Base-by-base conservation (phyloP, 345 rosid species). In the Triadica sebifera region DNA sequence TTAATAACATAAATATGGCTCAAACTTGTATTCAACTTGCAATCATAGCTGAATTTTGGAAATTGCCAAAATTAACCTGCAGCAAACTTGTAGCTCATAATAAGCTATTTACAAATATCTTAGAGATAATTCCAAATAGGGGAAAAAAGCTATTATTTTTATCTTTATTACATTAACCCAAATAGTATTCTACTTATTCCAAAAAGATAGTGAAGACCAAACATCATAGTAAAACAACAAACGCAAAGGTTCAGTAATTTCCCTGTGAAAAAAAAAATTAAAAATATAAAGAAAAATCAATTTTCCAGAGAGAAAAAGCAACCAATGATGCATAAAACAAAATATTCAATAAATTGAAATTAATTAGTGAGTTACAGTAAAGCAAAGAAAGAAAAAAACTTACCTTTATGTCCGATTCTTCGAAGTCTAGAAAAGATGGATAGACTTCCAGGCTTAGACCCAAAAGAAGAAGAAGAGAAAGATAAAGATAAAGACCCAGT, bases 381-480 rank as follows among this genome's bases (percentile, higher is more conserved):
- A 25, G 9, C 17, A 4, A 17, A 24, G 16, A 60, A 6, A 59
- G 59, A 9, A 13, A 63, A 34, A 46, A 53, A 73, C 13, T 73
- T 43, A 86, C 93, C 89, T 84, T 70, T 81, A 51, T 75, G 86
- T 22, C 74, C 62, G n/a, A 71, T 74, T 67, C 75, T 70, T 47
- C 67, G 73, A 34, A 70, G 71, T 65, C 70, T 83, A 19, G 80
- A 70, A 38, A 77, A 75, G 38, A 73, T 2, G 25, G 86, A 83
- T 72, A 81, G 82, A 63, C 71, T 79, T 15, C 81, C 67, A 71
- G 82, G 76, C 78, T 81, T 86, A 29, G 79, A 84, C 12, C 29
- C 59, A 45, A 75, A 72, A 71, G 79, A 79, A 66, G 83, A 53
- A 12, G 84, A 19, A 53, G 75, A 43, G 55, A 67, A 61, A 71